Evolutionary conservation across 176 grass and related monocot species (phyloP).

Genomic region (Eleusine coracana): DNA sequence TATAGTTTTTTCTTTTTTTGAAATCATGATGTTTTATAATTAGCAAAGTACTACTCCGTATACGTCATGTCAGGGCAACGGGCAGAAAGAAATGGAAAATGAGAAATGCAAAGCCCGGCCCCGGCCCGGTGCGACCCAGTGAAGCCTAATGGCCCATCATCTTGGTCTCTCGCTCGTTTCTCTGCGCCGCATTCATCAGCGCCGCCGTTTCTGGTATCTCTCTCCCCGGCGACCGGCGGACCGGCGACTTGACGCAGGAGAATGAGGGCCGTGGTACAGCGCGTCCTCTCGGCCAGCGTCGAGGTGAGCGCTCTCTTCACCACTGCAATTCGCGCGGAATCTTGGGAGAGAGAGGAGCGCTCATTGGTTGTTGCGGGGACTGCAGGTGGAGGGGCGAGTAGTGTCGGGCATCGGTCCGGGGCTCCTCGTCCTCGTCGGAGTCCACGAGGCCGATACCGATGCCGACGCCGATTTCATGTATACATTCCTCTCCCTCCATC

Average conservation of each 20-base stretch:
- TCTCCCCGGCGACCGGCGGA: neutral
- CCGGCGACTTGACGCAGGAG: neutral
- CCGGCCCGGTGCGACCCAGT: neutral
- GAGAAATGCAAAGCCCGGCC: neutral
- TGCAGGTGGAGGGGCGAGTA: slow-evolving; percentile 78
- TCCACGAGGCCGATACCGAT: slow-evolving; percentile 78
- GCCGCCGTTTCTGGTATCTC: slow-evolving; percentile 7
- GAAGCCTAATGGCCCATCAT: neutral
- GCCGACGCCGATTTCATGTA: slow-evolving; percentile 86
- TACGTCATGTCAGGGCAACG: too few species aligned
- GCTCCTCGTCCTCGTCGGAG: slow-evolving; percentile 82
- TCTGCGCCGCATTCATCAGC: neutral
- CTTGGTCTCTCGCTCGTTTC: neutral
- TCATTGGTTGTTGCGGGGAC: slow-evolving; percentile 35
- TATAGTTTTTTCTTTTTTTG: too few species aligned
- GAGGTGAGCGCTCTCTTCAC: slow-evolving; percentile 55
- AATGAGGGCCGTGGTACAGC: slow-evolving; percentile 95
- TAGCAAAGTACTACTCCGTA: too few species aligned
- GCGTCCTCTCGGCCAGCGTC: slow-evolving; percentile 85
- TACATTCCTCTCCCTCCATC: neutral
- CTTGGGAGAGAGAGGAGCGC: neutral
- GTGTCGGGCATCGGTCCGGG: slow-evolving; percentile 91
- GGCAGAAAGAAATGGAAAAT: neutral
- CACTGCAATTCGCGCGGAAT: slow-evolving; percentile 18
- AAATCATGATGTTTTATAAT: too few species aligned